phyloP scores from a whole-genome alignment of 805 yeast species.

The Teunomyces cretensis region DNA sequence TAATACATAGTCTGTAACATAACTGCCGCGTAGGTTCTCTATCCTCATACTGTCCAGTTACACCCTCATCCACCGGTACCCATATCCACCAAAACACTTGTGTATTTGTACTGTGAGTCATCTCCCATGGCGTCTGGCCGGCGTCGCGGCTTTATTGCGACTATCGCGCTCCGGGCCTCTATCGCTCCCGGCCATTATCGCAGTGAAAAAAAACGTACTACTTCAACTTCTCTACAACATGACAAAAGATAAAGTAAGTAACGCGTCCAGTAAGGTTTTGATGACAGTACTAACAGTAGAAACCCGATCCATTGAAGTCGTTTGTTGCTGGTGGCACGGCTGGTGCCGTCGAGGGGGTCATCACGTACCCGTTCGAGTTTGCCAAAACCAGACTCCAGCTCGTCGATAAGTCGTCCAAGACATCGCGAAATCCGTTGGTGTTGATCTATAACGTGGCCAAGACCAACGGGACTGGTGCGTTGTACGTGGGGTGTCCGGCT shows the following conservation, averaged over 20 bases:
- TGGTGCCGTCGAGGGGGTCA: constrained; percentile 91
- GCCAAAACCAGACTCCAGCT: constrained; percentile 93
- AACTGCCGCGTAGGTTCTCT: too few relatives aligned
- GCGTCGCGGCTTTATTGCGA: neutral
- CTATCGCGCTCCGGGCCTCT: neutral
- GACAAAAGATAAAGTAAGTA: constrained; percentile 3
- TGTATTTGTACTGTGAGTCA: neutral
- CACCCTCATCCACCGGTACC: too few relatives aligned
- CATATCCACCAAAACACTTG: too few relatives aligned
- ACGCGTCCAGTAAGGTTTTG: too few relatives aligned
- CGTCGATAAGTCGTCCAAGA: constrained; percentile 59
- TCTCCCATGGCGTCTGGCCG: too few relatives aligned
- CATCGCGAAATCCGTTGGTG: constrained; percentile 80
- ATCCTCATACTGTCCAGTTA: too few relatives aligned
- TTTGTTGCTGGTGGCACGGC: constrained; percentile 95
- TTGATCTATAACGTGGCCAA: constrained; percentile 73
- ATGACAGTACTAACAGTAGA: constrained; percentile 17
- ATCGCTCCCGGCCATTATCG: neutral
- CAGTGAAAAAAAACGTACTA: constrained; percentile 1
- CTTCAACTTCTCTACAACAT: neutral
- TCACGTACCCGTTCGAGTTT: constrained; percentile 95
- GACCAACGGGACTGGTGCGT: constrained; percentile 72
- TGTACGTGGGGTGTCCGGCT: constrained; percentile 96
- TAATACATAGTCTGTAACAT: too few relatives aligned
- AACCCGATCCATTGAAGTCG: constrained; percentile 73